Base-by-base conservation (phyloP, 768 basidiomycete genomes). In the Boletus reticuloceps region DNA sequence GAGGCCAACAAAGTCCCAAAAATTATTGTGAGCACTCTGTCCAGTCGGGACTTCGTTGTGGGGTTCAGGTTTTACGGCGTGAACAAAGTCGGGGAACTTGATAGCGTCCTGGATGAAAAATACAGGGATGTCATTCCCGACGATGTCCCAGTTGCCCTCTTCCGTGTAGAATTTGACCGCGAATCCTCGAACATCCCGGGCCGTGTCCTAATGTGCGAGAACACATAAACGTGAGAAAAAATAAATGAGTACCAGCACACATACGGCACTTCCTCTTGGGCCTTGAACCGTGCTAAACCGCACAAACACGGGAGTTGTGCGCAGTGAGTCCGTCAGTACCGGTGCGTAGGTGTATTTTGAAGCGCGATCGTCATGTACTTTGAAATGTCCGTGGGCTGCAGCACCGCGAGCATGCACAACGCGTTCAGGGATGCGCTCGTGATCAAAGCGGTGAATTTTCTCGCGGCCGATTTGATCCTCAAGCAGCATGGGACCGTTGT, bases 221-320 rank as follows among this genome's bases (percentile, higher is more conserved):
- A 14, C 8, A 49, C 27, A 13, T 25, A 17, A 61, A 27, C 14
- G 11, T 8, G 22, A 34, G 29, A 31, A 48, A 48, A 20, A 49
- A 29, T 16, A 45, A n/a, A n/a, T n/a, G n/a, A 31, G 40, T 1
- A 46, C 4, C 19, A 50, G 32, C 16, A 29, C 51, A 72, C 82
- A 60, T 62, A 92, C 91, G 3, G 93, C 88, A 57, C 85, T 88
- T n/a, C 91, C 94, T 51, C 82, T 77, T 1, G 86, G 80, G 1
- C 92, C 91, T 58, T 86, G 83, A 0, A 95, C 94, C 0, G 93
- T 95, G 53, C 85, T 88, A 76, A 95, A 94, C 36, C 94, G 84
- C 27, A 89, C 77, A 64, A 94, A 94, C 6, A 83, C 79, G 1
- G 92, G 86, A 0, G 91, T 96, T 0, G 78, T 81, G 43, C 86